phyloP scores from a whole-genome alignment of 768 basidiomycete genomes.

The Russula abietina region DNA sequence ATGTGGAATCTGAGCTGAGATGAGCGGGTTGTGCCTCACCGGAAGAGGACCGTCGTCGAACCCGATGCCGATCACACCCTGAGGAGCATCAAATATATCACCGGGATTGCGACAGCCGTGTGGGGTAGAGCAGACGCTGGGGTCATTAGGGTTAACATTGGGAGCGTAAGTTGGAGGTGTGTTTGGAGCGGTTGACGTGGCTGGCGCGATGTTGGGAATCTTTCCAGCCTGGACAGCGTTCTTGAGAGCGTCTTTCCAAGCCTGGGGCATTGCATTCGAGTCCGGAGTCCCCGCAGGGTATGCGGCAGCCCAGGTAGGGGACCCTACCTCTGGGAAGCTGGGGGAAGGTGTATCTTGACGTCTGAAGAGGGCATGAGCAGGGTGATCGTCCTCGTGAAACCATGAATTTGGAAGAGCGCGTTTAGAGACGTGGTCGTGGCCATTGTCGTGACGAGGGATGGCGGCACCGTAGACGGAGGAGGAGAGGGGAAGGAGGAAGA shows the following conservation, averaged over 20 bases:
- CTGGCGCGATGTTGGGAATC: slow-evolving; percentile 34
- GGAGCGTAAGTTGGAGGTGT: slow-evolving; percentile 23
- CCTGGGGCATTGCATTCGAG: slow-evolving; percentile 31
- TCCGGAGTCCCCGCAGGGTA: slow-evolving; percentile 34
- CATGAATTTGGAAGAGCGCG: slow-evolving; percentile 25
- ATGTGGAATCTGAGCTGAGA: no score
- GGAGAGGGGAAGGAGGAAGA: background rate
- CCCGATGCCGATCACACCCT: slow-evolving; percentile 33
- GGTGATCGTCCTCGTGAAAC: slow-evolving; percentile 28
- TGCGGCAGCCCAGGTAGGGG: slow-evolving; percentile 31
- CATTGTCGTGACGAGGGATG: slow-evolving; percentile 7
- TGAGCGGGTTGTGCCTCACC: no score
- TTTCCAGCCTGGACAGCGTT: slow-evolving; percentile 32
- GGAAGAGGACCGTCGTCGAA: slow-evolving; percentile 38
- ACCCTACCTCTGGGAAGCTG: slow-evolving; percentile 24
- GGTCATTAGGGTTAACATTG: slow-evolving; percentile 22
- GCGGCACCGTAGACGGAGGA: slow-evolving; percentile 6
- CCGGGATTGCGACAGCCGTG: slow-evolving; percentile 30
- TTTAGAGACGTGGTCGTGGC: slow-evolving; percentile 2
- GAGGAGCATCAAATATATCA: slow-evolving; percentile 38
- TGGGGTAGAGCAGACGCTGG: slow-evolving; percentile 35
- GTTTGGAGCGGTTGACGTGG: slow-evolving; percentile 28
- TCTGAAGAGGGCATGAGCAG: slow-evolving; percentile 28
- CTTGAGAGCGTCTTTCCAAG: slow-evolving; percentile 39
- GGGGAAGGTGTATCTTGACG: slow-evolving; percentile 20